Conservation (phyloP, 1,284 basidiomycete genomes). For the Ustilago curta region DNA sequence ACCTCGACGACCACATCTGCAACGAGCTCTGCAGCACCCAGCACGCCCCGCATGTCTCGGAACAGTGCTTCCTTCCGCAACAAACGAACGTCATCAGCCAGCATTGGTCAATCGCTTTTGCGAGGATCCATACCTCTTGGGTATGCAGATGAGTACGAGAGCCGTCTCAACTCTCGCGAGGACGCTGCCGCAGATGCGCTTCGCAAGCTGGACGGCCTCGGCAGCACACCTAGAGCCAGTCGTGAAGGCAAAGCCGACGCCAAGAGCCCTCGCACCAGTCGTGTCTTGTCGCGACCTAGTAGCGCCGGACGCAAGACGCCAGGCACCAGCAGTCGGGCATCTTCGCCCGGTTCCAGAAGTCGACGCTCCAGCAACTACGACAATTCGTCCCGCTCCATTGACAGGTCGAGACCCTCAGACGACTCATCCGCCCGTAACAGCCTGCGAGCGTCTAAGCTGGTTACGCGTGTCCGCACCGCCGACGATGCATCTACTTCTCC, state of each 20-base stretch:
- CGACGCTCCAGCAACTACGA: constrained; percentile 53
- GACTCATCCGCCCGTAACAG: constrained; percentile 29
- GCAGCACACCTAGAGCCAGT: constrained; percentile 72
- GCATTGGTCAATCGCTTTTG: constrained; percentile 69
- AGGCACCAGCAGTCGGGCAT: constrained; percentile 40
- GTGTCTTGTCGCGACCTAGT: constrained; percentile 42
- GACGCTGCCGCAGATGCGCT: constrained; percentile 90
- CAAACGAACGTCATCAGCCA: constrained; percentile 72
- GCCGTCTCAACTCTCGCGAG: constrained; percentile 71
- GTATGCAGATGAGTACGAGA: constrained; percentile 51
- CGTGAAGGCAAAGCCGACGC: constrained; percentile 41
- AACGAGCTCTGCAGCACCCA: constrained; percentile 7
- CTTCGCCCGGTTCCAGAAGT: constrained; percentile 45
- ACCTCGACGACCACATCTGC: constrained; percentile 6
- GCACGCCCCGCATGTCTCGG: constrained; percentile 29
- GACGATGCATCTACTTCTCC: constrained; percentile 19
- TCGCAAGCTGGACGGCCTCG: constrained; percentile 90
- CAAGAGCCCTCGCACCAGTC: constrained; percentile 56
- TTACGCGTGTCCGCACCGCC: constrained; percentile 26
- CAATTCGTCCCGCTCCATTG: constrained; percentile 34
- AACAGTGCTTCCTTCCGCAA: constrained; percentile 36
- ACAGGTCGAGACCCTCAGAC: constrained; percentile 30
- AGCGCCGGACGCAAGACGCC: constrained; percentile 54
- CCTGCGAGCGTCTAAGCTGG: constrained; percentile 39
- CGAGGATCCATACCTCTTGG: constrained; percentile 58